Conservation (phyloP, 2,329 filamentous ascomycete genomes). For the Paecilomyces fulvus region DNA sequence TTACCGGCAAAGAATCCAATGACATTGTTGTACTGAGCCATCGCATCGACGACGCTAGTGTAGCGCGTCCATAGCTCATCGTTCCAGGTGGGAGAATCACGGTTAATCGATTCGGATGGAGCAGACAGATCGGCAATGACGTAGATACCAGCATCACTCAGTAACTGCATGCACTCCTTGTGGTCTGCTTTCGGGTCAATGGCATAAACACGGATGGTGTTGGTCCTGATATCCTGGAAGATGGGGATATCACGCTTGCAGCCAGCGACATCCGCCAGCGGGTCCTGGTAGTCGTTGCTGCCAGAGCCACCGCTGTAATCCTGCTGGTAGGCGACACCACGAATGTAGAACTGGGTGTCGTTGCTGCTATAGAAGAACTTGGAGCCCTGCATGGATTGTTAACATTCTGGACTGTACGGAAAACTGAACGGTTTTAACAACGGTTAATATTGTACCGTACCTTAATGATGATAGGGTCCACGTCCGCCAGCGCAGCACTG, state of each 20-base stretch:
- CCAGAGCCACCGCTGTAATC: conserved; percentile 19
- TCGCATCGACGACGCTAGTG: conserved; percentile 69
- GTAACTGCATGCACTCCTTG: conserved; percentile 70
- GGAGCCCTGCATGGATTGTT: conserved; percentile 45
- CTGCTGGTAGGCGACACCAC: conserved; percentile 90
- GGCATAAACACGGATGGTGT: conserved; percentile 91
- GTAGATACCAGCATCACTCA: conserved; percentile 85
- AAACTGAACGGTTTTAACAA: background rate
- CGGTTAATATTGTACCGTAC: conserved; percentile 29
- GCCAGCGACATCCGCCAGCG: conserved; percentile 60
- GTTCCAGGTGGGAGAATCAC: conserved; percentile 70
- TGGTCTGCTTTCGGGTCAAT: conserved; percentile 75
- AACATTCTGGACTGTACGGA: background rate
- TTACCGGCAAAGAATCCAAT: conserved; percentile 98
- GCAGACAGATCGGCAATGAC: conserved; percentile 85
- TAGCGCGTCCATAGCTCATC: conserved; percentile 71
- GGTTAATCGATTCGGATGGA: conserved; percentile 76
- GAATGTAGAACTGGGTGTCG: conserved; percentile 73
- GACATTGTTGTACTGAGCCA: conserved; percentile 78
- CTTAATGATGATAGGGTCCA: conserved; percentile 56
- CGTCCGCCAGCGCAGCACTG: conserved; percentile 42
- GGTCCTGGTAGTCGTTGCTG: conserved; percentile 61
- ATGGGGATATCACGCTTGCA: conserved; percentile 84
- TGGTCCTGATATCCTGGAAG: conserved; percentile 70
- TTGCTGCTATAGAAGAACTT: conserved; percentile 88